phyloP scores from a whole-genome alignment of 2,329 filamentous ascomycete genomes.

The Trichophyton benhamiae region DNA sequence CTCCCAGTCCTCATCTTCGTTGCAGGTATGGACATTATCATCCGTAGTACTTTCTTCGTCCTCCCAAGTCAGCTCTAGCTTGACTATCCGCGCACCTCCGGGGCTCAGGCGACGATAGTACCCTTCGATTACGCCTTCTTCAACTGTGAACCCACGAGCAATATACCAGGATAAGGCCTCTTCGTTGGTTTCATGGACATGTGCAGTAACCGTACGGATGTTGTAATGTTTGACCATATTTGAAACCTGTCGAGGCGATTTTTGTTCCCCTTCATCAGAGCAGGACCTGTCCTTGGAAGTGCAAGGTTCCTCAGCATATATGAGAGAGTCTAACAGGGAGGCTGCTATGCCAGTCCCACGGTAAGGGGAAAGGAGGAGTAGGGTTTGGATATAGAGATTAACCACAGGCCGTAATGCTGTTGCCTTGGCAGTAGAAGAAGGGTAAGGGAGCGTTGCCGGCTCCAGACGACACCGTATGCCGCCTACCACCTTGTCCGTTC shows the following conservation, averaged over 20 bases:
- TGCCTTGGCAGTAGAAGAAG: constrained; percentile 12
- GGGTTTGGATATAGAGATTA: constrained; percentile 50
- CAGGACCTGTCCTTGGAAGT: constrained; percentile 8
- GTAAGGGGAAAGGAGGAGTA: constrained; percentile 49
- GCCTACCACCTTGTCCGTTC: constrained; percentile 35
- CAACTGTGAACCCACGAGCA: constrained; percentile 43
- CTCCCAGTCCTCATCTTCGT: constrained; percentile 32
- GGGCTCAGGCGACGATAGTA: constrained; percentile 51
- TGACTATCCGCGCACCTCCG: constrained; percentile 40
- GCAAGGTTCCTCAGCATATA: constrained; percentile 18
- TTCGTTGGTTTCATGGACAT: constrained; percentile 52
- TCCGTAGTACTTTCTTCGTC: constrained; percentile 12
- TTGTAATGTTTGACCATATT: constrained; percentile 37
- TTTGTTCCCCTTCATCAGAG: constrained; percentile 6
- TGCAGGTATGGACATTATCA: background rate
- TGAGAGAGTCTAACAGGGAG: constrained; percentile 38
- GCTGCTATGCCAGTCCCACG: constrained; percentile 46
- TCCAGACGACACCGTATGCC: constrained; percentile 39
- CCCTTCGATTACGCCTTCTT: constrained; percentile 39
- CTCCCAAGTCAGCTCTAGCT: constrained; percentile 23
- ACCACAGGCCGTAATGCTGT: constrained; percentile 15
- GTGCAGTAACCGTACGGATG: constrained; percentile 44
- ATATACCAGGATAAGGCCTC: constrained; percentile 50
- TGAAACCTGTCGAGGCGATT: constrained; percentile 17
- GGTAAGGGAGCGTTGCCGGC: constrained; percentile 14